Evolutionary conservation across 208 protist species (phyloP), one percentile per base, ranked within the genome.

Genomic region (Acanthamoeba lenticulata): DNA sequence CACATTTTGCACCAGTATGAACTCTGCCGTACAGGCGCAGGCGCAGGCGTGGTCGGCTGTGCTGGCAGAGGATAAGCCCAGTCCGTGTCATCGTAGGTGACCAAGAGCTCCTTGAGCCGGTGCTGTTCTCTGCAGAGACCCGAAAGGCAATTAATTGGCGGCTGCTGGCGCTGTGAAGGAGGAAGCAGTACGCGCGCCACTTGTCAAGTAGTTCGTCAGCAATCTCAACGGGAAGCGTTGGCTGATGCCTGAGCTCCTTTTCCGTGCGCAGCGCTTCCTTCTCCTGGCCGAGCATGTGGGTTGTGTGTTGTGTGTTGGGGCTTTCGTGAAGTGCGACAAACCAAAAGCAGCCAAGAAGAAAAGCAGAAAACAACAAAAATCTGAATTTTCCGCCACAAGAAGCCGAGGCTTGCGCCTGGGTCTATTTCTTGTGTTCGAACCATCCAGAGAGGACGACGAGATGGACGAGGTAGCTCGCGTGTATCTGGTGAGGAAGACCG

Each of bases 391-490:
- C n/a, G n/a, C n/a, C n/a, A n/a, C n/a, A n/a, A n/a, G n/a, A n/a
- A n/a, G n/a, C n/a, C n/a, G n/a, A n/a, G n/a, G n/a, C n/a, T n/a
- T n/a, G n/a, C n/a, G n/a, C n/a, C n/a, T n/a, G n/a, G n/a, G n/a
- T n/a, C n/a, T n/a, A n/a, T n/a, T n/a, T n/a, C n/a, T n/a, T n/a
- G n/a, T n/a, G n/a, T n/a, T n/a, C n/a, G n/a, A n/a, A n/a, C n/a
- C n/a, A n/a, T n/a, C n/a, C n/a, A n/a, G n/a, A n/a, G n/a, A n/a
- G n/a, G n/a, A n/a, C n/a, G n/a, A n/a, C n/a, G n/a, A 81, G 62
- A 92, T 92, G 88, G 88, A 69, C 60, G 88, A 92, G 60, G 65
- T 79, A 36, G 62, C 40, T 42, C 40, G 83, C 19, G 32, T 92
- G 34, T 94, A 88, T 21, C 19, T 45, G 42, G 34, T 94, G 44